Evolutionary conservation across 352 stramenopile species (phyloP), one percentile per base, ranked within the genome.

Genomic region (Phytophthora sansomeana): DNA sequence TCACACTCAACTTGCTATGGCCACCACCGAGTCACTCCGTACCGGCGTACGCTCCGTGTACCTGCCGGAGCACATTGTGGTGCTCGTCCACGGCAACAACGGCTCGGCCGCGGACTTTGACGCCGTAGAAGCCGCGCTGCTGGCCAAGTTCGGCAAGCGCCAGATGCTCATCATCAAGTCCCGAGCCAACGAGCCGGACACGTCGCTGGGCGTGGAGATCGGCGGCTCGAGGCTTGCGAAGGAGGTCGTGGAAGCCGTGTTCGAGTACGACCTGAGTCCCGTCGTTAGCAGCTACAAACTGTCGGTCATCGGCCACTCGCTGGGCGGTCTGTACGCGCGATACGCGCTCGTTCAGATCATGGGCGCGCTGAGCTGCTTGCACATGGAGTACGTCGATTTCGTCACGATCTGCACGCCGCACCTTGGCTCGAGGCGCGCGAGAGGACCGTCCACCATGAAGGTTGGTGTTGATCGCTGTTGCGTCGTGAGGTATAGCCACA

Each of bases 41-140:
- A 63, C 63, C 13, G 60, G 36, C 19, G 42, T 55, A 13, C 64
- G 50, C 41, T 67, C 43, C 26, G 43, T 63, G 21, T 78, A 74
- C 46, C 63, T 95, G 19, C 84, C 84, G 28, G 64, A 81, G 44
- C 78, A 93, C 58, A 89, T 95, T 29, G 72, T 93, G 36, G 85
- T 95, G 48, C 80, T 95, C 24, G 84, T 95, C 49, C 87, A 95
- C 59, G 87, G 87, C 26, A 93, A 95, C 74, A 95, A 95, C 39
- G 84, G 87, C 73, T 73, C 83, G 44, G 83, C 84, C 6, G 69
- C 67, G 13, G 87, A 95, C 64, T 92, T 95, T 64, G 81, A 91
- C 58, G 72, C 69, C 0, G 48, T 95, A 17, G 74, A 83, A 50
- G n/a, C 41, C 7, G 72, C 73, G 29, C 66, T 95, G 14, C 36